Conservation (phyloP, 2,329 filamentous ascomycete genomes). For the Bimuria novae-zelandiae region DNA sequence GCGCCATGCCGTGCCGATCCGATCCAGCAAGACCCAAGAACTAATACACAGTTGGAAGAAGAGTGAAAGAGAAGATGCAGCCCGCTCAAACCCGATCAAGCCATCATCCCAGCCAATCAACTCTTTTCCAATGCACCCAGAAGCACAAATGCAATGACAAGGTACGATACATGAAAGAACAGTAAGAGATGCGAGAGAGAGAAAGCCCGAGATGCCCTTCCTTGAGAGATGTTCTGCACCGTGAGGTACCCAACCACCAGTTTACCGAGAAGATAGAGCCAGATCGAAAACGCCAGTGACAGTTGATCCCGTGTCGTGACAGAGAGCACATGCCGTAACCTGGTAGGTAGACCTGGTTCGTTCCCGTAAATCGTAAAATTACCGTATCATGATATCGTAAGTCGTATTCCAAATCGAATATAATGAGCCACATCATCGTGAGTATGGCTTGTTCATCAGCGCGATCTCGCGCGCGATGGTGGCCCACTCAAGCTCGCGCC, state of each 20-base stretch:
- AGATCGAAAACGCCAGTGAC: conserved; percentile 11
- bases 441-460: conserved; percentile 93
- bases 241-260: too few relatives aligned
- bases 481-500: conserved; percentile 87
- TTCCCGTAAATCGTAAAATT: conserved; percentile 15
- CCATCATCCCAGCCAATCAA: background rate
- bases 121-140: conserved; percentile 4
- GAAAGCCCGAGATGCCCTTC: background rate
- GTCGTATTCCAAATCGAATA: conserved; percentile 10
- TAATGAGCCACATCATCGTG: conserved; percentile 56
- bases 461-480: conserved; percentile 89
- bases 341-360: conserved; percentile 15
- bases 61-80: conserved; percentile 4
- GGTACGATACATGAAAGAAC: conserved; percentile 5
- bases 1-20: background rate
- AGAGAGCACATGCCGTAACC: conserved; percentile 10
- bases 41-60: conserved; percentile 7
- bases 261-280: conserved; percentile 1
- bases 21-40: background rate
- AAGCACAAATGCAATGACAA: conserved; percentile 1
- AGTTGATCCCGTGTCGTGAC: conserved; percentile 5
- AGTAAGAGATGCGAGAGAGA: background rate
- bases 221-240: background rate
- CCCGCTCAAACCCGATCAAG: background rate
- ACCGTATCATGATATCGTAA: conserved; percentile 22